These are phyloP conservation scores for Neohortaea acidophila DNA, from an alignment of 495 filamentous ascomycete genomes.

Conservation along the genomic window DNA sequence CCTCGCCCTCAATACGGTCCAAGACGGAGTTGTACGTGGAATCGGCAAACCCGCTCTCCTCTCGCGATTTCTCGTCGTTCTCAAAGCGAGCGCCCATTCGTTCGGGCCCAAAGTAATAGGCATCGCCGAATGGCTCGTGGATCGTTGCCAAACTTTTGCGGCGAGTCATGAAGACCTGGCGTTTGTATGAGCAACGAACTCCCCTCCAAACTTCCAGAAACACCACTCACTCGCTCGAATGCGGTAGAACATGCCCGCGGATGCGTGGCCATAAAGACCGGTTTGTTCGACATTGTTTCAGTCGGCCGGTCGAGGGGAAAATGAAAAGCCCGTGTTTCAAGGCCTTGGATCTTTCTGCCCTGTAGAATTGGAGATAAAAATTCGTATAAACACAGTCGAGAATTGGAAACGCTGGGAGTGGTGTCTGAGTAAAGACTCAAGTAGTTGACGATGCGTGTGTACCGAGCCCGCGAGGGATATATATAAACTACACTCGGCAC, in stretches of 20 bases:
- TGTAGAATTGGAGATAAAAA: background rate
- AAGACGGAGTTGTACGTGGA: constrained; percentile 65
- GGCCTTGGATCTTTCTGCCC: constrained; percentile 1
- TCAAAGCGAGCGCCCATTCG: constrained; percentile 61
- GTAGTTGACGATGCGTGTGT: too few relatives aligned
- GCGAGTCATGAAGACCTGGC: constrained; percentile 88
- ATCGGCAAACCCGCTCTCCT: constrained; percentile 57
- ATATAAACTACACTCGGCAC: too few relatives aligned
- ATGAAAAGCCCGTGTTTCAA: constrained; percentile 3
- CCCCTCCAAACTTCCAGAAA: background rate
- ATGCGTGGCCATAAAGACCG: constrained; percentile 86
- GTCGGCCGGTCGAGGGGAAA: background rate
- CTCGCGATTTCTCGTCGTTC: constrained; percentile 51
- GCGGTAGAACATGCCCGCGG: constrained; percentile 88
- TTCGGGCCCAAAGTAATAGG: constrained; percentile 90
- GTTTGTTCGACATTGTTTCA: constrained; percentile 20
- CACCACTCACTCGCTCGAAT: constrained; percentile 64
- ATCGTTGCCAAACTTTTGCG: constrained; percentile 61
- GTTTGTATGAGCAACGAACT: constrained; percentile 2
- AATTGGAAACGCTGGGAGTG: too few relatives aligned
- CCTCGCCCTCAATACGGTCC: constrained; percentile 50
- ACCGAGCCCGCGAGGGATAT: too few relatives aligned
- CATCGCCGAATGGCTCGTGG: constrained; percentile 93
- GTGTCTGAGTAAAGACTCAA: too few relatives aligned
- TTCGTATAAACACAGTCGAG: background rate